phyloP scores from a whole-genome alignment of 768 basidiomycete genomes.

The Pholiota conissans region DNA sequence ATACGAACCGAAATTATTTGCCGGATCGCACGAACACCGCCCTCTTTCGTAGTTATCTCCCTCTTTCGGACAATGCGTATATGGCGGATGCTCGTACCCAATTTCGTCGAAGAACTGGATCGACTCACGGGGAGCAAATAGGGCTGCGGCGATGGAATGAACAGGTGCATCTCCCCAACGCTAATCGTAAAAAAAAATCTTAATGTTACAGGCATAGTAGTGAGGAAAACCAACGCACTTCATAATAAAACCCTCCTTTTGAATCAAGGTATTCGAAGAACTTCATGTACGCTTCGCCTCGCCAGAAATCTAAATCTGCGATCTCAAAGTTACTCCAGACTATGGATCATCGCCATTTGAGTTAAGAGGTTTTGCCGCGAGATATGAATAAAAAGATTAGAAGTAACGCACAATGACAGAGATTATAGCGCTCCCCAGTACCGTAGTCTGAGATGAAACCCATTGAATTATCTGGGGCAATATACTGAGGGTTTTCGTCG shows the following conservation, averaged over 20 bases:
- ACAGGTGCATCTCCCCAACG: slow-evolving; percentile 89
- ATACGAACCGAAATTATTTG: too few relatives aligned
- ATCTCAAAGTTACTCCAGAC: slow-evolving; percentile 79
- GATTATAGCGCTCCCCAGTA: slow-evolving; percentile 71
- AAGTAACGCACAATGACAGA: slow-evolving; percentile 64
- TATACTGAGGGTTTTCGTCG: slow-evolving; percentile 48
- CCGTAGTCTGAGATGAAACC: slow-evolving; percentile 67
- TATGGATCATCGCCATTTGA: slow-evolving; percentile 18
- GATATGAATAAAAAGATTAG: slow-evolving; percentile 4
- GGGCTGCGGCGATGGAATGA: slow-evolving; percentile 77
- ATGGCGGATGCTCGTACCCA: slow-evolving; percentile 79
- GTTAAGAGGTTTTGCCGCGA: not conserved
- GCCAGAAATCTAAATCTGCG: slow-evolving; percentile 67
- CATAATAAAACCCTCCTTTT: slow-evolving; percentile 70
- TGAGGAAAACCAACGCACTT: too few relatives aligned
- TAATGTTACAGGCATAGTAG: too few relatives aligned
- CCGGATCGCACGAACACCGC: too few relatives aligned
- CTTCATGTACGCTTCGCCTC: slow-evolving; percentile 57
- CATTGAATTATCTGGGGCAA: slow-evolving; percentile 63
- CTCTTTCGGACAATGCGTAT: slow-evolving; percentile 64
- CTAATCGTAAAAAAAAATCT: slow-evolving; percentile 26
- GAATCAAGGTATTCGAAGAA: slow-evolving; percentile 68
- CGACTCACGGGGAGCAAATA: slow-evolving; percentile 45
- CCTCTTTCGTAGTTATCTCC: too few relatives aligned
- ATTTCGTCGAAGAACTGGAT: slow-evolving; percentile 79